A percentile compares a stretch with the other conserved stretches of the same genome.
phyloP scores from a whole-genome alignment of 177 flowering plant genomes.

The Vitis hybrid region DNA sequence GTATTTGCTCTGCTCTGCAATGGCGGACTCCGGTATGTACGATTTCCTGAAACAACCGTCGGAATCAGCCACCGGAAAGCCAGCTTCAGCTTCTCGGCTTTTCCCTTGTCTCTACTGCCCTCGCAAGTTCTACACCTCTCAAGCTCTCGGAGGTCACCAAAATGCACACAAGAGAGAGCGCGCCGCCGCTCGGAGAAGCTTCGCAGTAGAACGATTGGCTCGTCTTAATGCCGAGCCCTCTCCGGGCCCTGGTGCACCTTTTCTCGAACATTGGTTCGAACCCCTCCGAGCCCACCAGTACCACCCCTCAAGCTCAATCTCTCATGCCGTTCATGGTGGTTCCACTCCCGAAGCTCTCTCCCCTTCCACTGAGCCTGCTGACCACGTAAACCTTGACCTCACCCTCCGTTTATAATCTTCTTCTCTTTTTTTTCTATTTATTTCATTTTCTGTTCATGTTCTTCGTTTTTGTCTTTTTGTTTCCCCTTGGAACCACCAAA shows the following conservation, averaged over 20 bases:
- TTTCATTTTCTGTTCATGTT: background rate
- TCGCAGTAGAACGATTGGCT: background rate
- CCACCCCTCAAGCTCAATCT: background rate
- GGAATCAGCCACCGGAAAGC: background rate
- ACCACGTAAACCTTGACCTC: conserved; percentile 24
- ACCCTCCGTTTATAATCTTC: conserved; percentile 25
- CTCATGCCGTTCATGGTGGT: background rate
- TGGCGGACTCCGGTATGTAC: conserved; percentile 29
- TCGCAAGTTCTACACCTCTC: conserved; percentile 56
- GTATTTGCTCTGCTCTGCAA: conserved; percentile 8
- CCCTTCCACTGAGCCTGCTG: conserved; percentile 5
- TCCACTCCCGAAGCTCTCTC: conserved; percentile 6
- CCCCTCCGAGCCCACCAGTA: background rate
- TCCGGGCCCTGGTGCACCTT: background rate
- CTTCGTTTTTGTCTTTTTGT: background rate
- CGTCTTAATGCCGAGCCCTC: conserved; percentile 6
- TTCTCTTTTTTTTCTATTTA: background rate
- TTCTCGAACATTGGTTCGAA: conserved; percentile 3
- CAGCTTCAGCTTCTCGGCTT: conserved; percentile 10
- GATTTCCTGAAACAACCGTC: conserved; percentile 23
- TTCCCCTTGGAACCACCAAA: no score
- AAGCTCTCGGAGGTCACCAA: conserved; percentile 73
- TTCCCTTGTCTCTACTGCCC: conserved; percentile 53
- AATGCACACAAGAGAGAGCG: conserved; percentile 69
- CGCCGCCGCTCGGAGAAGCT: conserved; percentile 38